Conservation (phyloP, 257 asterid species). For the Marsdenia floribunda region DNA sequence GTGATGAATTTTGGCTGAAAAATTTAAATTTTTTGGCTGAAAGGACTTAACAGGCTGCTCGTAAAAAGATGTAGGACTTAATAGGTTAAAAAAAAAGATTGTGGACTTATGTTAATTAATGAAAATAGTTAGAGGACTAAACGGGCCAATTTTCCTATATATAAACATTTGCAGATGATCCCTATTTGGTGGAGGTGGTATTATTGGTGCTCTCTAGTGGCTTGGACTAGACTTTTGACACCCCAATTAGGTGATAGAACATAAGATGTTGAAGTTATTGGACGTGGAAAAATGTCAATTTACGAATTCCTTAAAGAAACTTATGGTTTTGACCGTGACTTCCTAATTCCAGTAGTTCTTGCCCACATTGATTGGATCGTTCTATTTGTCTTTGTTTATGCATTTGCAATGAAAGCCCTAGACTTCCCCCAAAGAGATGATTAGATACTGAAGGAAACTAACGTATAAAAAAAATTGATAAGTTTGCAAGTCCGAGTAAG, state of each 20-base stretch:
- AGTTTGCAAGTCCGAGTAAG: no score
- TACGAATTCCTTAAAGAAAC: conserved; percentile 34
- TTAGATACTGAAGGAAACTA: no score
- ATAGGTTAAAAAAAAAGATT: no score
- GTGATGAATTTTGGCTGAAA: no score
- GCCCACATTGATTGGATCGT: conserved; percentile 86
- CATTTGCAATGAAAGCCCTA: conserved; percentile 78
- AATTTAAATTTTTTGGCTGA: no score
- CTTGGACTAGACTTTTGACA: conserved; percentile 61
- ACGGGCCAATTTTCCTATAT: no score
- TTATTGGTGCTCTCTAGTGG: conserved; percentile 81
- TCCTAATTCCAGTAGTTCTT: conserved; percentile 49
- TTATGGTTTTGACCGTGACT: conserved; percentile 63
- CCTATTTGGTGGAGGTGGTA: conserved; percentile 95
- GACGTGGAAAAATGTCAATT: conserved; percentile 20
- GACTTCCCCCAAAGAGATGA: no score
- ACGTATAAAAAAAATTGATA: no score
- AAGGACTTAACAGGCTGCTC: no score
- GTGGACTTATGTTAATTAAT: no score
- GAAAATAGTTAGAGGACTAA: no score
- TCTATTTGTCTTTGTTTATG: conserved; percentile 67
- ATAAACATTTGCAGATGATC: conserved; percentile 47
- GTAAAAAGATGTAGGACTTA: no score
- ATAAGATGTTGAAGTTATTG: conserved; percentile 27
- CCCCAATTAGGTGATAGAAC: conserved; percentile 61